Base-by-base conservation (phyloP, 2,329 filamentous ascomycete species). In the Tolypocladium tropicale region DNA sequence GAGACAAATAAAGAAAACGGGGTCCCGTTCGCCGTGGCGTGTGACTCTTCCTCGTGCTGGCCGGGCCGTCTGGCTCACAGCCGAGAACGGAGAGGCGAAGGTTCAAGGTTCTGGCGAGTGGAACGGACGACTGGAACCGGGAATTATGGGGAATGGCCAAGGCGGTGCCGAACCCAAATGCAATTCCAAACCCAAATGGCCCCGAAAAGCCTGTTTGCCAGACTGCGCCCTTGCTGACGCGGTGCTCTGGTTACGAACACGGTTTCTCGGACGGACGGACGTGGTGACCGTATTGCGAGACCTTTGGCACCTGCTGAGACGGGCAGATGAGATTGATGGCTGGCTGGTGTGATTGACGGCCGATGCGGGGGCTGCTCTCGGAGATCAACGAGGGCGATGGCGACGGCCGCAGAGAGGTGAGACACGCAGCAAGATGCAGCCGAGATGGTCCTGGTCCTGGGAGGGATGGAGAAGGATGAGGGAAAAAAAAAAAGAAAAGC, bases 61-160 rank as follows among this genome's bases (percentile, higher is more conserved):
- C 57, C 53, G 55, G 36, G 4, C 32, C 5, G 33, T 18, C 11
- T 12, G 21, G 50, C 50, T 41, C 53, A 53, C 54, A 60, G 55
- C 58, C 58, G 58, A 57, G 52, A 60, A 53, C 58, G 57, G 58
- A 60, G 58, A 55, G 48, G 48, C 41, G 53, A 54, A 49, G 46
- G 43, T 54, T 54, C 32, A 54, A 49, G 46, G 43, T 54, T 54
- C 32, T 32, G 41, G 46, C 28, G 46, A 7, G 46, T 32, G 46
- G 25, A 21, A 50, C 28, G 46, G 46, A n/a, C 58, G 53, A 25
- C 53, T 54, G 53, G 53, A 58, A 58, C 56, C 54, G 53, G 58
- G 48, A 52, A 54, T 52, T 52, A 54, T 52, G 52, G 52, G 16
- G 52, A 48, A 21, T 36, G 43, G 21, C 32, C 49, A 34, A 23